Conservation (phyloP, 257 asterid species). For the Solanum chiquidenum region DNA sequence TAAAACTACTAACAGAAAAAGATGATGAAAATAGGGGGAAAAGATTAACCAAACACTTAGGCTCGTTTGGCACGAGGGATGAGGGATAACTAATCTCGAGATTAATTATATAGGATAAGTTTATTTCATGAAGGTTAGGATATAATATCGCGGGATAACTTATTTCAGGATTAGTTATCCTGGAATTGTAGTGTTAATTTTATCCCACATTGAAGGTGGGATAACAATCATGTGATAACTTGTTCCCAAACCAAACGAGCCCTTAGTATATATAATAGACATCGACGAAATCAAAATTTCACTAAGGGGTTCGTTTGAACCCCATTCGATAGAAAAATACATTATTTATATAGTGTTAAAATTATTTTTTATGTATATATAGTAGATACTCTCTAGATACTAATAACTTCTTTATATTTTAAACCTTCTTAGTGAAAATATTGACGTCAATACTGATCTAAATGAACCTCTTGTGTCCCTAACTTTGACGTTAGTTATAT, state of each 20-base stretch:
- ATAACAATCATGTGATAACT: not conserved
- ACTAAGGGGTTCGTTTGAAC: not conserved
- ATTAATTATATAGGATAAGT: not conserved
- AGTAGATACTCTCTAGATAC: too few species aligned
- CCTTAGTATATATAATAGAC: too few species aligned
- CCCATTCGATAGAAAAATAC: rapidly evolving
- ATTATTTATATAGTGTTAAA: too few species aligned
- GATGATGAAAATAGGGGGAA: constrained; percentile 12
- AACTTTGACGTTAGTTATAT: not conserved
- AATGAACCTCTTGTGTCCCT: not conserved
- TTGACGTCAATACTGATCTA: not conserved
- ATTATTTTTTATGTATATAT: too few species aligned
- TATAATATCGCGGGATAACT: not conserved
- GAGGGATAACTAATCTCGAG: not conserved
- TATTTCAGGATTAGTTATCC: not conserved
- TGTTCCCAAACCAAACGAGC: not conserved
- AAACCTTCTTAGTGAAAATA: not conserved
- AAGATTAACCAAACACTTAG: not conserved
- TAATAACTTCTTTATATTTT: not conserved
- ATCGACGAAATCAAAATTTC: not conserved
- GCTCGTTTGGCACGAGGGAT: not conserved
- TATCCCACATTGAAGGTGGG: not conserved
- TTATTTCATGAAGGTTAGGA: not conserved
- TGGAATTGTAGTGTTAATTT: not conserved
- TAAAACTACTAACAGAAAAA: constrained; percentile 2